Evolutionary conservation across 1,284 basidiomycete species (phyloP).

Genomic region (Ganoderma lucidum): DNA sequence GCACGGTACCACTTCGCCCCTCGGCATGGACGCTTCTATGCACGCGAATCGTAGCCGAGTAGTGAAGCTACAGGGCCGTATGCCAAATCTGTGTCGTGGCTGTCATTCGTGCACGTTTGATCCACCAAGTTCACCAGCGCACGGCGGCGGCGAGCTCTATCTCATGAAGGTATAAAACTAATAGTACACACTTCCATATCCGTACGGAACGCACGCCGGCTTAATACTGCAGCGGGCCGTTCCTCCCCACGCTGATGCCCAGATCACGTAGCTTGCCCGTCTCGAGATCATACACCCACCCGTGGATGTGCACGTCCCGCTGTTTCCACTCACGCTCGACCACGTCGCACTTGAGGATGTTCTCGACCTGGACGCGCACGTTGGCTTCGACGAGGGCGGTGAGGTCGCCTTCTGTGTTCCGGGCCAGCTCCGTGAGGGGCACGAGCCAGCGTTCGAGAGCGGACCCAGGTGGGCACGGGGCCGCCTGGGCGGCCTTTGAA

Average conservation of each 20-base stretch:
- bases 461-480: conserved; percentile 46
- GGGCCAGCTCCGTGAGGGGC: conserved; percentile 70
- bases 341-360: conserved; percentile 69
- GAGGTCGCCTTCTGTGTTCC: conserved; percentile 46
- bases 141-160: background rate
- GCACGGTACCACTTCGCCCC: background rate
- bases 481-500: conserved; percentile 48
- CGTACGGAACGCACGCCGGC: background rate
- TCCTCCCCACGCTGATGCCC: conserved; percentile 46
- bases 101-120: no score
- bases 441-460: conserved; percentile 78
- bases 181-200: background rate
- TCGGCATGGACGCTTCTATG: background rate
- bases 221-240: conserved; percentile 15
- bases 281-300: conserved; percentile 85
- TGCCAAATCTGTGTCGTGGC: no score
- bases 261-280: conserved; percentile 79
- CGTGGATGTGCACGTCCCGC: conserved; percentile 80
- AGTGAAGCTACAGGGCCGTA: no score
- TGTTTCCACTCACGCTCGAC: conserved; percentile 77
- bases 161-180: background rate
- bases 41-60: background rate
- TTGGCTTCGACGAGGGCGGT: conserved; percentile 75
- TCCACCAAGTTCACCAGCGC: no score
- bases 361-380: conserved; percentile 79